Percentiles rank a stretch among this genome's conserved stretches.
Evolutionary conservation across 2,329 filamentous ascomycete genomes (phyloP).

Genomic region (Phaeosphaeriaceae sp.): DNA sequence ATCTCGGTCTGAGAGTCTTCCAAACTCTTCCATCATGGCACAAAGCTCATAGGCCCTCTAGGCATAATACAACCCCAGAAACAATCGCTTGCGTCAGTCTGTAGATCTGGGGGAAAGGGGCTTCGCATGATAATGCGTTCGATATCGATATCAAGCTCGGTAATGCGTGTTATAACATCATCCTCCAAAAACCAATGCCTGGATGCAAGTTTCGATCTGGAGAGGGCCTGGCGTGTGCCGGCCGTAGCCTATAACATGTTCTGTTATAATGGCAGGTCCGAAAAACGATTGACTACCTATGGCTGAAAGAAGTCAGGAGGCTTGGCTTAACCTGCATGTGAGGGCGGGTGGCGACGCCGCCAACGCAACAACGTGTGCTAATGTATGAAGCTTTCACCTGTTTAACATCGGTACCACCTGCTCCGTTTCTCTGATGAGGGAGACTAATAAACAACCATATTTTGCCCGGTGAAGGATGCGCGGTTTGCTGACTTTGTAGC

Average conservation of each 20-base stretch:
- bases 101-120: conserved; percentile 13
- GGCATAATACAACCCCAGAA: conserved; percentile 27
- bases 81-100: conserved; percentile 34
- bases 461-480: conserved; percentile 23
- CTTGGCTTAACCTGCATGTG: conserved; percentile 27
- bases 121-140: conserved; percentile 34
- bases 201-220: conserved; percentile 26
- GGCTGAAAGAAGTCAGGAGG: conserved; percentile 24
- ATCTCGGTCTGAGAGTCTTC: conserved; percentile 27
- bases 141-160: conserved; percentile 32
- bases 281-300: conserved; percentile 21
- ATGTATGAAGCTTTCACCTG: conserved; percentile 10
- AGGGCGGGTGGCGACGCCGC: conserved; percentile 32
- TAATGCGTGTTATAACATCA: conserved; percentile 37
- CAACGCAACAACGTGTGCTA: conserved; percentile 18
- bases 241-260: conserved; percentile 33
- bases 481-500: conserved; percentile 13
- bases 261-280: conserved; percentile 33
- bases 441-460: conserved; percentile 8
- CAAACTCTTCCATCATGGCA: conserved; percentile 28
- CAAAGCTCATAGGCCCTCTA: conserved; percentile 9
- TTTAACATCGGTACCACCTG: conserved; percentile 21
- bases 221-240: conserved; percentile 25
- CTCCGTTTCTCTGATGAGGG: conserved; percentile 28
- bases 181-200: conserved; percentile 29